Percentiles rank a stretch among this genome's conserved stretches.
These are phyloP conservation scores for Russula earlei DNA, from an alignment of 768 basidiomycete species.

Conservation along the genomic window DNA sequence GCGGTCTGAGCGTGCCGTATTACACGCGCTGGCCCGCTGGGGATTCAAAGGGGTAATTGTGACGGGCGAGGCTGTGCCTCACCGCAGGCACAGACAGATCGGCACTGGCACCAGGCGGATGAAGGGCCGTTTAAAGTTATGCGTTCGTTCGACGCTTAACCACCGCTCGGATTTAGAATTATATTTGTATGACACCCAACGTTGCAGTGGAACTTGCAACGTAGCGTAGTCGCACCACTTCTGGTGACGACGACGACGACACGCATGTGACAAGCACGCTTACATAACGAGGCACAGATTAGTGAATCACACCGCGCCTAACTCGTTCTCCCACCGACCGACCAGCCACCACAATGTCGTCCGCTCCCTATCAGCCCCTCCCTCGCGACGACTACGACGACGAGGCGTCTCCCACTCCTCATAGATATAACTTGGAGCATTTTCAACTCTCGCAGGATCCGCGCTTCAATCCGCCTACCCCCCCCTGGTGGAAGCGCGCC, in stretches of 20 bases:
- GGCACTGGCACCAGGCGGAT: too few relatives aligned
- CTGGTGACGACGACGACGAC: too few relatives aligned
- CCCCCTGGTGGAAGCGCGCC: constrained; percentile 43
- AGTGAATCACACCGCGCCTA: too few relatives aligned
- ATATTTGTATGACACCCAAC: too few relatives aligned
- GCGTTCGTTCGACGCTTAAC: too few relatives aligned
- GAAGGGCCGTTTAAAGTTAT: too few relatives aligned
- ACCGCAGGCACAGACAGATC: too few relatives aligned
- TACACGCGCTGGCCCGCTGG: background rate
- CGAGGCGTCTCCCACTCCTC: background rate
- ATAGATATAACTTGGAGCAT: constrained; percentile 3
- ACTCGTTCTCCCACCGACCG: background rate
- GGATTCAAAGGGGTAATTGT: too few relatives aligned
- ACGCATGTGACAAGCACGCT: background rate
- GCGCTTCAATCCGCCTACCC: constrained; percentile 42
- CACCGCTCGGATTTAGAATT: too few relatives aligned
- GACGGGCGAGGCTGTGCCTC: constrained; percentile 1
- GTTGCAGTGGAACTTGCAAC: too few relatives aligned
- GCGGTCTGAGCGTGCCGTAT: background rate
- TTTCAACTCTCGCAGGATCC: constrained; percentile 27
- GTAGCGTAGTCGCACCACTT: too few relatives aligned
- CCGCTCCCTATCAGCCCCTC: constrained; percentile 12
- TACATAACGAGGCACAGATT: background rate
- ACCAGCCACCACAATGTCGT: constrained; percentile 13
- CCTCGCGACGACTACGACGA: constrained; percentile 13